phyloP scores from a whole-genome alignment of 257 asterid species.

The Eucommia ulmoides region DNA sequence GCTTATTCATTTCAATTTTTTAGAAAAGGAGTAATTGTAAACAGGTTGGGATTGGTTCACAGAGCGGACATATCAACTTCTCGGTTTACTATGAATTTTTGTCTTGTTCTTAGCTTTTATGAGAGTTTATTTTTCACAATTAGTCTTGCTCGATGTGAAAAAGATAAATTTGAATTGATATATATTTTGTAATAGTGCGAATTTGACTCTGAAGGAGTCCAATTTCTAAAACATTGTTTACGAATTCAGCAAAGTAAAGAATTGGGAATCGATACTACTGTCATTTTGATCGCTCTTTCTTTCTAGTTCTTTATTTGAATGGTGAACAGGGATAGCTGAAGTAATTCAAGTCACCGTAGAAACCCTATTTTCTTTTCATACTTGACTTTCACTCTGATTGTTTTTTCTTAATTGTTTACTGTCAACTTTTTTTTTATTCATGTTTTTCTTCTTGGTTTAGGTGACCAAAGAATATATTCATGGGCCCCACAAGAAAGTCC shows the following conservation, averaged over 20 bases:
- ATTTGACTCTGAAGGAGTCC: not conserved
- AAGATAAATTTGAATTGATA: too few relatives aligned
- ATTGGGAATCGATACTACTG: not conserved
- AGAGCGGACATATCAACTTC: too few relatives aligned
- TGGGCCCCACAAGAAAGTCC: constrained; percentile 68
- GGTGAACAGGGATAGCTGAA: not conserved
- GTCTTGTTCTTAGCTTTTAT: too few relatives aligned
- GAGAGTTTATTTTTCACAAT: too few relatives aligned
- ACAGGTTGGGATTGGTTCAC: too few relatives aligned
- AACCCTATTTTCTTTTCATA: not conserved
- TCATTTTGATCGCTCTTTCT: not conserved
- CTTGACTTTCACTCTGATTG: not conserved
- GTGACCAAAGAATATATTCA: constrained; percentile 19
- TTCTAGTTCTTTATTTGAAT: not conserved
- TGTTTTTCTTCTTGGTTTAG: constrained; percentile 6
- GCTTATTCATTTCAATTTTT: too few relatives aligned
- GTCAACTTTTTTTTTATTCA: not conserved
- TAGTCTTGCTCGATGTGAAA: too few relatives aligned
- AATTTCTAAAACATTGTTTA: not conserved
- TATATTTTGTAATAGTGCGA: too few relatives aligned
- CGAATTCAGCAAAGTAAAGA: not conserved
- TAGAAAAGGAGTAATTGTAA: too few relatives aligned
- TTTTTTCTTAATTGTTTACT: not conserved
- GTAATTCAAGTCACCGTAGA: not conserved
- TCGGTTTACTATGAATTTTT: too few relatives aligned